Percentiles rank a stretch among this genome's conserved stretches.
These are phyloP conservation scores for Aquanectria penicillioides DNA, from an alignment of 2,329 filamentous ascomycete species.

Conservation along the genomic window DNA sequence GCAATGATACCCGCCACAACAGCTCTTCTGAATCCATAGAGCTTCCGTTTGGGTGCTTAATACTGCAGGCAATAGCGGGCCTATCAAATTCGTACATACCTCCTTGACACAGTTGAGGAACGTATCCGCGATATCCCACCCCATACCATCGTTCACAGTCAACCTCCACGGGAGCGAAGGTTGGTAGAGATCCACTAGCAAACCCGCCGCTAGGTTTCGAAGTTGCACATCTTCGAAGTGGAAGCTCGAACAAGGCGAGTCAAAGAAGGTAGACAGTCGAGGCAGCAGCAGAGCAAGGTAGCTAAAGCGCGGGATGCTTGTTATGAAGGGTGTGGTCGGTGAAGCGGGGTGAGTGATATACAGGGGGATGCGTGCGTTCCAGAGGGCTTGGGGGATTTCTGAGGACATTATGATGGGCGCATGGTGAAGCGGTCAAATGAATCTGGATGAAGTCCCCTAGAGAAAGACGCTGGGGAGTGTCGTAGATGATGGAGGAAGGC, in stretches of 20 bases:
- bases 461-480: background rate
- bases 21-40: no score
- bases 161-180: constrained; percentile 65
- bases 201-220: constrained; percentile 62
- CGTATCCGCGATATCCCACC: constrained; percentile 70
- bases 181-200: constrained; percentile 67
- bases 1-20: no score
- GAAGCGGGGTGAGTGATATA: constrained; percentile 62
- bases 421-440: constrained; percentile 23
- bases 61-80: no score
- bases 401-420: constrained; percentile 38
- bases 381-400: constrained; percentile 59
- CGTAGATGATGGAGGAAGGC: background rate
- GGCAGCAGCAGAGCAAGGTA: constrained; percentile 68
- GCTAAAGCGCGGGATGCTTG: constrained; percentile 66
- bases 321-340: constrained; percentile 61
- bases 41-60: no score
- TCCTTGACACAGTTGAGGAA: constrained; percentile 74
- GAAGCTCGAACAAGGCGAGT: constrained; percentile 65
- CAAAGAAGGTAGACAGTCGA: constrained; percentile 63
- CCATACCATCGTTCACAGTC: constrained; percentile 62
- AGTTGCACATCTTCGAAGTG: constrained; percentile 65
- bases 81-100: constrained; percentile 47
- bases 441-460: background rate
- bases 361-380: constrained; percentile 64